Evolutionary conservation across 768 basidiomycete genomes (phyloP).

Genomic region (Naganishia vaughanmartiniae): DNA sequence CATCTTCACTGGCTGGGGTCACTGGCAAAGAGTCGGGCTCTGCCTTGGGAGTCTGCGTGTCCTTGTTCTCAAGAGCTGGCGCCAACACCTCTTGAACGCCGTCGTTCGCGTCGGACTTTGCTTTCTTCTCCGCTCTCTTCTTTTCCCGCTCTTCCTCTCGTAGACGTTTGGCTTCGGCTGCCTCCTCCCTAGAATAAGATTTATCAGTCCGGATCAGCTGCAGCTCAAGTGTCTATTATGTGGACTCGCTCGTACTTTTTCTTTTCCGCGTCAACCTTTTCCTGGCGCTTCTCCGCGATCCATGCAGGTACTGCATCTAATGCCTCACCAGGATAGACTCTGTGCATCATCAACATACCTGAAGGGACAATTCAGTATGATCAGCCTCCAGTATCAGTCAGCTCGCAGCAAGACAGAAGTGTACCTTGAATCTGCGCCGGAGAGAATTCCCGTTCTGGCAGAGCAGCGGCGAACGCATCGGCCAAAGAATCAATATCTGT

Average conservation of each 20-base stretch:
- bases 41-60: background rate
- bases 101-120: background rate
- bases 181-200: background rate
- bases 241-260: background rate
- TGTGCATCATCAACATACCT: conserved; percentile 31
- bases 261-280: conserved; percentile 12
- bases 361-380: background rate
- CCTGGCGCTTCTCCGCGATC: conserved; percentile 11
- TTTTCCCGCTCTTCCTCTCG: background rate
- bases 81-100: background rate
- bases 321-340: conserved; percentile 24
- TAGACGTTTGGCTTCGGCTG: background rate
- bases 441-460: conserved; percentile 82
- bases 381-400: background rate
- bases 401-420: conserved; percentile 54
- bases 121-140: background rate
- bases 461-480: conserved; percentile 57
- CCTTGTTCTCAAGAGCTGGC: background rate
- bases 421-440: conserved; percentile 83
- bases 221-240: background rate
- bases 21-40: conserved; percentile 1
- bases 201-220: background rate
- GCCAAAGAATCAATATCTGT: conserved; percentile 55
- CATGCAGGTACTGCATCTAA: conserved; percentile 6
- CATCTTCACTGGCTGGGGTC: background rate